Evolutionary conservation across 1,284 basidiomycete species (phyloP), one percentile per base, ranked within the genome.

Genomic region (Violaceomyces palustris): DNA sequence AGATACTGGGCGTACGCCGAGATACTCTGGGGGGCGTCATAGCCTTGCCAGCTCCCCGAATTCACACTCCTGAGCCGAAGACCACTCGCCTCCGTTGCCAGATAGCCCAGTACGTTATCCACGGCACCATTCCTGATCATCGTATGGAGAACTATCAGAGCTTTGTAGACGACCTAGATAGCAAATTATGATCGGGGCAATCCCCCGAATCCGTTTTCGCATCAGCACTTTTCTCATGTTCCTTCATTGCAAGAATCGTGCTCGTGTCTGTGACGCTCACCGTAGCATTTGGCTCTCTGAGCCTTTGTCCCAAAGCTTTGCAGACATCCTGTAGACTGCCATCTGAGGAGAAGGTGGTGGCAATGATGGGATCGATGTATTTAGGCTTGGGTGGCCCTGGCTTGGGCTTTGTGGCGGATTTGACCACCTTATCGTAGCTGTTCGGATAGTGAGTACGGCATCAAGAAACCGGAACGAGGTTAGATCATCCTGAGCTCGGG

Each of bases 71-170:
- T 80, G 39, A 96, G 77, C 43, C 83, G 82, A 32, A 97, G 77
- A 12, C 87, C 79, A 62, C 93, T 88, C 24, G 45, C 37, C 15
- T 69, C 65, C 9, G 51, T 44, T 4, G 87, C 84, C 15, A 96
- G 80, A 70, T 88, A 85, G 10, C 81, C 79, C 25, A 97, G 81
- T 6, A 97, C 83, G 63, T 89, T 87, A 76, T 96, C 90, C 12
- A 92, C 91, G 11, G 87, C 81, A 14, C 91, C 92, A 50, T 89
- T 88, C 23, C 92, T 83, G 69, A 98, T 87, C 84, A 98, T 87
- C 24, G 85, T 90, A 74, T 99, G 93, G 17, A 97, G 78, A 6
- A 94, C 88, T 66, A 98, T 84, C 61, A 98, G 79, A 0, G 91
- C 88, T 71, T 98, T 98, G 83, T 97, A 94, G 14, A 90, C 91